Evolutionary conservation across 257 asterid species (phyloP), one percentile per base, ranked within the genome.

Genomic region (Lavandula angustifolia): DNA sequence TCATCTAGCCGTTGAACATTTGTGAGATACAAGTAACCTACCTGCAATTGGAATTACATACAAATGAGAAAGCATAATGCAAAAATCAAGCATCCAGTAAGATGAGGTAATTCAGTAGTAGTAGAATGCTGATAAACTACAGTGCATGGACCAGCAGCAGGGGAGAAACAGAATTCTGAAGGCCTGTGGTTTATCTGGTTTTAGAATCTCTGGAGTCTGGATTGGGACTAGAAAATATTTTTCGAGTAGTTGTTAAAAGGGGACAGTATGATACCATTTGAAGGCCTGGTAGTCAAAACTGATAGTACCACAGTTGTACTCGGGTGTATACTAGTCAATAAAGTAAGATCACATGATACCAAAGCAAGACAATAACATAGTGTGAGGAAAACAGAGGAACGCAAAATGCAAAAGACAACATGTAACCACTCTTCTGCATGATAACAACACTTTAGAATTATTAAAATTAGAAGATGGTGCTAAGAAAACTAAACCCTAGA

Each of bases 21-120:
- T 64, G 95, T 92, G 62, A 92, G 88, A 80, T 92, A 92, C 66
- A 89, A 76, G 80, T 85, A 87, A 66, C 98, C 98, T 75, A 89
- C 77, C 98, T 92, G 70, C 72, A 74, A 57, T 31, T 54, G 59
- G 70, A 61, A 49, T 46, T 12, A 60, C 11, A 44, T 3, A 18
- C 6, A 3, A 2, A 29, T 8, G 13, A 60, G 48, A 29, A 29
- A 56, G 43, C 48, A 9, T 52, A 55, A 35, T 31, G 63, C 35
- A 51, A 62, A 51, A 4, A 22, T 31, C 29, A 56, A 55, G 10
- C 60, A 49, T 58, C 46, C 17, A 46, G 57, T 41, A 57, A 16
- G 44, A 43, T 60, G 14, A 32, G 11, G 50, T 60, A 47, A 46
- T 49, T 43, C n/a, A 9, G 53, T 41, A 49, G 63, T 14, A 74